Conservation (phyloP, 2,329 filamentous ascomycete genomes). For the Beauveria varroae region DNA sequence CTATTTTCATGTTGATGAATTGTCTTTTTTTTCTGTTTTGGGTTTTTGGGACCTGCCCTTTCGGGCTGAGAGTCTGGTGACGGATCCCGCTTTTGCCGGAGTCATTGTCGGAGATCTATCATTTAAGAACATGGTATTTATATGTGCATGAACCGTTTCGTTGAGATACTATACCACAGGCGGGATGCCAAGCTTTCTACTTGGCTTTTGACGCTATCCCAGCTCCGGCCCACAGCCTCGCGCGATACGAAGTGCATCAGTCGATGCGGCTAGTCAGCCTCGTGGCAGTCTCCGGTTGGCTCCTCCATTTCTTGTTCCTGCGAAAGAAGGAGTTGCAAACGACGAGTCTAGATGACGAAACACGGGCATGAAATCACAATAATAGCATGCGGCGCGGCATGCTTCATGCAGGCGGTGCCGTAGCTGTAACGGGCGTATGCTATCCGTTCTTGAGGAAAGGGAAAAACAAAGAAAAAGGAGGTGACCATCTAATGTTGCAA, state of each 20-base stretch:
- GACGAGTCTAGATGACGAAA: too few relatives aligned
- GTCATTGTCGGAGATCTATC: too few relatives aligned
- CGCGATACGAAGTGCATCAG: background rate
- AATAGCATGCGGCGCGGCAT: background rate
- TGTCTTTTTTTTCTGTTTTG: background rate
- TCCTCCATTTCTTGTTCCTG: too few relatives aligned
- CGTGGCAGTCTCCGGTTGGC: background rate
- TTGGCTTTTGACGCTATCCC: conserved; percentile 7
- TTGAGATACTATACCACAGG: too few relatives aligned
- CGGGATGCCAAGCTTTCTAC: conserved; percentile 1
- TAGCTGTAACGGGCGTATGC: background rate
- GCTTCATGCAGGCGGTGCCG: background rate
- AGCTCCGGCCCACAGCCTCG: conserved; percentile 1
- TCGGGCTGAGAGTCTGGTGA: background rate
- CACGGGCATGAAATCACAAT: background rate
- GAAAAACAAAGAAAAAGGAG: background rate
- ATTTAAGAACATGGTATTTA: too few relatives aligned
- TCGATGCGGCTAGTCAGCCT: conserved; percentile 5
- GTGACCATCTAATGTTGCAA: background rate
- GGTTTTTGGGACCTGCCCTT: background rate
- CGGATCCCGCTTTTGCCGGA: too few relatives aligned
- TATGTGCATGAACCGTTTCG: too few relatives aligned
- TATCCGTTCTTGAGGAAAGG: background rate
- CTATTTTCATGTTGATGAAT: background rate
- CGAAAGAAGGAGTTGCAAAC: too few relatives aligned